phyloP scores from a whole-genome alignment of 768 basidiomycete genomes.

The Rhizopogon vinicolor region DNA sequence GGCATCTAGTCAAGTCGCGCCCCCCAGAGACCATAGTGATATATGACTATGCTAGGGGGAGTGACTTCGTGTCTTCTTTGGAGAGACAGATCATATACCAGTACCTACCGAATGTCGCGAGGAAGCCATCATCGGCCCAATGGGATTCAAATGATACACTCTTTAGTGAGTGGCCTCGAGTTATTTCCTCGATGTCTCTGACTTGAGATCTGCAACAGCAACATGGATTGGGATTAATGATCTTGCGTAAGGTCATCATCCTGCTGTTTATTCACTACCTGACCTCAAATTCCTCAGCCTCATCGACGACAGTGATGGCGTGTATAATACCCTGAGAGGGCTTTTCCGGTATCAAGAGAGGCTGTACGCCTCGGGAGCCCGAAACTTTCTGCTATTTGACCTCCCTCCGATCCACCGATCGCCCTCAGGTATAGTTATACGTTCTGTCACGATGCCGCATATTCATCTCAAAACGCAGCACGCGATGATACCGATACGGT shows the following conservation, averaged over 20 bases:
- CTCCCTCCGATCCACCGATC: constrained; percentile 49
- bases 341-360: constrained; percentile 44
- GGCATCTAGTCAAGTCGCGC: constrained; percentile 43
- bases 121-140: constrained; percentile 30
- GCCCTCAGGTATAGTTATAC: constrained; percentile 28
- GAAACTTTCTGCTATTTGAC: constrained; percentile 57
- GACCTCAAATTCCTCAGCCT: not conserved
- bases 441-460: not conserved
- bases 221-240: constrained; percentile 71
- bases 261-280: not conserved
- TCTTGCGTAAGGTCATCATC: constrained; percentile 38
- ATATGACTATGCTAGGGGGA: constrained; percentile 55
- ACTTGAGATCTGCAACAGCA: constrained; percentile 29
- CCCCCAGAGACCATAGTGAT: constrained; percentile 37
- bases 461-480: not conserved
- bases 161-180: constrained; percentile 34
- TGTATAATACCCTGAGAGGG: constrained; percentile 17
- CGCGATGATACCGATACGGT: not conserved
- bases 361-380: constrained; percentile 45
- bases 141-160: constrained; percentile 42
- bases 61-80: constrained; percentile 41
- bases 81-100: constrained; percentile 31
- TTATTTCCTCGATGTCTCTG: not conserved
- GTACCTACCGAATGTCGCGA: constrained; percentile 36
- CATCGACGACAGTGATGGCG: constrained; percentile 8